Evolutionary conservation across 192 early-diverging fungal species (phyloP), one percentile per base, ranked within the genome.

Genomic region (Cladochytrium replicatum): DNA sequence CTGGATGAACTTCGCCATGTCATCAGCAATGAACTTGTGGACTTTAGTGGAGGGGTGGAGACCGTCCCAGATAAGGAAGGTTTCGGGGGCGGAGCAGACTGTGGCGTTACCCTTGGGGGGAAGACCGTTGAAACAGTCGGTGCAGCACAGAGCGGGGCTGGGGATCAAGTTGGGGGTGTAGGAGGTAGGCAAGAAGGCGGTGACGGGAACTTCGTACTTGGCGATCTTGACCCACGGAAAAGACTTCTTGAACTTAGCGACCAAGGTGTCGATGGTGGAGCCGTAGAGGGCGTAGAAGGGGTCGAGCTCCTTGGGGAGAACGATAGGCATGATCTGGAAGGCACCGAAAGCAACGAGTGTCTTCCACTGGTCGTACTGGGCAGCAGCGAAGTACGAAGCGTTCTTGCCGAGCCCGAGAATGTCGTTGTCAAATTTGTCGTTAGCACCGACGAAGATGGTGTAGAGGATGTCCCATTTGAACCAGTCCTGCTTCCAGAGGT

Each of bases 11-110:
- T n/a, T n/a, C n/a, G n/a, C n/a, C n/a, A n/a, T n/a, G n/a, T n/a
- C n/a, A n/a, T n/a, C n/a, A n/a, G n/a, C n/a, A n/a, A n/a, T n/a
- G n/a, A n/a, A n/a, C n/a, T n/a, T n/a, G n/a, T n/a, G n/a, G n/a
- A n/a, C n/a, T n/a, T n/a, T n/a, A n/a, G 50, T 46, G 34, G 58
- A 54, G 13, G 58, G 58, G 51, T 61, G 58, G 44, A 54, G 4
- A 29, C 30, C 25, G 29, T 61, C 58, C 58, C 58, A 61, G 29
- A 23, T 54, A 6, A 61, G 45, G 52, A 48, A 55, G 13, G 26
- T 22, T 22, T 61, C 45, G 7, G 58, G 58, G 7, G 39, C 32
- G 47, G 31, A 7, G 40, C 55, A 57, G 23, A 42, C 13, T 38
- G 34, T 52, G 46, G 17, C 37, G 22, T 26, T 15, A 11, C 32